Conservation (phyloP, 2,329 filamentous ascomycete species). For the Diplocarpon mali region DNA sequence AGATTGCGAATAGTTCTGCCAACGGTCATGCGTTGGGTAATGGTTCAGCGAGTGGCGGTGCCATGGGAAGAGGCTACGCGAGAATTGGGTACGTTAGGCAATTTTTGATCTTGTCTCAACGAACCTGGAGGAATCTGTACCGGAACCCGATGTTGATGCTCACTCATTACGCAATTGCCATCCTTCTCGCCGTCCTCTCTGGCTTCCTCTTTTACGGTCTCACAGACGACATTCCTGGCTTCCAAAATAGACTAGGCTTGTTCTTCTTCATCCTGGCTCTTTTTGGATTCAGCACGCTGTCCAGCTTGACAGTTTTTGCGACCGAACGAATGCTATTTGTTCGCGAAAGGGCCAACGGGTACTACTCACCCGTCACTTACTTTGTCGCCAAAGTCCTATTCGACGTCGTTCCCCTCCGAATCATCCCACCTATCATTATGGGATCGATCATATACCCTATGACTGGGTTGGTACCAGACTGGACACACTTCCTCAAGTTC, state of each 20-base stretch:
- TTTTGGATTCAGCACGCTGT: conserved; percentile 94
- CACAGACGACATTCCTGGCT: conserved; percentile 90
- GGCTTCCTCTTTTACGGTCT: conserved; percentile 94
- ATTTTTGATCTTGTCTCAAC: conserved; percentile 77
- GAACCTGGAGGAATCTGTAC: conserved; percentile 96
- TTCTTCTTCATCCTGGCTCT: conserved; percentile 96
- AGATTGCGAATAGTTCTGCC: conserved; percentile 52
- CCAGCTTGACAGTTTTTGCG: conserved; percentile 86
- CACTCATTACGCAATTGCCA: conserved; percentile 95
- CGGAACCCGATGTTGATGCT: conserved; percentile 97
- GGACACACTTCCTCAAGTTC: conserved; percentile 79
- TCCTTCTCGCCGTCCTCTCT: conserved; percentile 84
- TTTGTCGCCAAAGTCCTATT: conserved; percentile 97
- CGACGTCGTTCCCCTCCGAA: conserved; percentile 86
- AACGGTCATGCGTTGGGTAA: conserved; percentile 43
- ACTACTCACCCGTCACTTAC: conserved; percentile 89
- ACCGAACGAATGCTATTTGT: conserved; percentile 84
- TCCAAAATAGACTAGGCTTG: conserved; percentile 91
- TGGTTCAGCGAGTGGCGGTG: conserved; percentile 37
- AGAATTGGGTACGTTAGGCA: conserved; percentile 72
- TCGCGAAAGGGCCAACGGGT: conserved; percentile 88
- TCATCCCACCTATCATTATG: conserved; percentile 91
- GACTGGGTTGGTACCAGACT: conserved; percentile 80
- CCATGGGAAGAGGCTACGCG: conserved; percentile 67
- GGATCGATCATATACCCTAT: conserved; percentile 95